Evolutionary conservation across 805 yeast species (phyloP).

Genomic region (Kodamaea hsintzibuensis): DNA sequence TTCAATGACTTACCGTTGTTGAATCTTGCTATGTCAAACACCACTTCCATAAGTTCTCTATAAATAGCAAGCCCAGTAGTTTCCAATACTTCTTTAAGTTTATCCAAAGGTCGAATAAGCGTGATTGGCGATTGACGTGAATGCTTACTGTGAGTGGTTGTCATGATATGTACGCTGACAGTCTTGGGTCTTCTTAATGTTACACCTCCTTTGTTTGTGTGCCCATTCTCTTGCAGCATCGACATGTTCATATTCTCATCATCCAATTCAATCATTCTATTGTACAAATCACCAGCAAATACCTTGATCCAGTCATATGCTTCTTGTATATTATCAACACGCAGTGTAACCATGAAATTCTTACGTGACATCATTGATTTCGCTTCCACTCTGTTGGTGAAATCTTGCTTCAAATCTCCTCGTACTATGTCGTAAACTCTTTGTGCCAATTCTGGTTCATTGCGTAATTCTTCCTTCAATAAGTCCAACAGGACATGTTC

Average conservation of each 20-base stretch:
- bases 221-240: slow-evolving; percentile 21
- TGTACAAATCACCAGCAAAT: slow-evolving; percentile 74
- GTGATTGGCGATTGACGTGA: slow-evolving; percentile 47
- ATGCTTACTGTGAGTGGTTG: slow-evolving; percentile 21
- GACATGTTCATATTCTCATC: slow-evolving; percentile 53
- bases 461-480: slow-evolving; percentile 21
- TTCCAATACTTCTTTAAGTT: slow-evolving; percentile 21
- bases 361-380: slow-evolving; percentile 91
- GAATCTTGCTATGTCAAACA: slow-evolving; percentile 21
- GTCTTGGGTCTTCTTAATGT: slow-evolving; percentile 54
- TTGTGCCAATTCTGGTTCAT: slow-evolving; percentile 52
- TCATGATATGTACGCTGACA: slow-evolving; percentile 40
- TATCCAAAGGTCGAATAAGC: slow-evolving; percentile 35
- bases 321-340: slow-evolving; percentile 41
- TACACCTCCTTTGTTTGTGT: slow-evolving; percentile 21
- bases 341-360: slow-evolving; percentile 64
- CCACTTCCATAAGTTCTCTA: slow-evolving; percentile 37
- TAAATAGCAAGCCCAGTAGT: slow-evolving; percentile 37
- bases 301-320: slow-evolving; percentile 79
- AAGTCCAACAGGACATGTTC: slow-evolving; percentile 41
- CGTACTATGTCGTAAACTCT: slow-evolving; percentile 62
- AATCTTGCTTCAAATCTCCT: slow-evolving; percentile 58
- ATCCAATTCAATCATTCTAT: slow-evolving; percentile 69
- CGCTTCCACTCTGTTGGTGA: slow-evolving; percentile 59
- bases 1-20: slow-evolving; percentile 21